These are phyloP conservation scores for Leonotis leonurus DNA, from an alignment of 257 asterid genomes.

Conservation along the genomic window DNA sequence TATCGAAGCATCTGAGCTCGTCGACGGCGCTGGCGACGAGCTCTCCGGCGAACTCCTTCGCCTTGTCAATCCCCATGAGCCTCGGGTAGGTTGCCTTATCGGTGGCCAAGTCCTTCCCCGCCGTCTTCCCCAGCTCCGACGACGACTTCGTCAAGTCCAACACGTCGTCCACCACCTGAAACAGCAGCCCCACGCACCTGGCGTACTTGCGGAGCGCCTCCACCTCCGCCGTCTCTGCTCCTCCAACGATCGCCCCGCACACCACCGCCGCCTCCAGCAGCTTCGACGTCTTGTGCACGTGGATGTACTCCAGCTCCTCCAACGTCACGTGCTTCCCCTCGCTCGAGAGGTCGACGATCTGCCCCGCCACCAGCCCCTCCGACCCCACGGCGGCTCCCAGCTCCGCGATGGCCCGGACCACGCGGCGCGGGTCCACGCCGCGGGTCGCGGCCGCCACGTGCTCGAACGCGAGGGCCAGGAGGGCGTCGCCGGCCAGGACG, in stretches of 20 bases:
- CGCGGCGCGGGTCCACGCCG: constrained; percentile 23
- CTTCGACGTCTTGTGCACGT: constrained; percentile 56
- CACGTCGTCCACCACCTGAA: constrained; percentile 76
- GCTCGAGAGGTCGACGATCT: constrained; percentile 43
- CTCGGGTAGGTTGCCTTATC: constrained; percentile 62
- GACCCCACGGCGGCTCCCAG: constrained; percentile 49
- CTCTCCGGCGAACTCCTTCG: constrained; percentile 36
- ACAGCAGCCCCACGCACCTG: constrained; percentile 46
- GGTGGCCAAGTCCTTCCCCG: constrained; percentile 51
- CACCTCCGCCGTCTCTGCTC: constrained; percentile 38
- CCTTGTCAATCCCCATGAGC: constrained; percentile 57
- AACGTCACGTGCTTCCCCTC: constrained; percentile 44
- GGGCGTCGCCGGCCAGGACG: constrained; percentile 64
- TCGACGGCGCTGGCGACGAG: constrained; percentile 44
- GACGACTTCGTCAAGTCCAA: constrained; percentile 57
- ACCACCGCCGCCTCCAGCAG: constrained; percentile 74
- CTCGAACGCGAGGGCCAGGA: constrained; percentile 52
- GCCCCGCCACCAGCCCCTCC: constrained; percentile 65
- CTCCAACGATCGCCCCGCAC: constrained; percentile 67
- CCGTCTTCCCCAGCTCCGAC: constrained; percentile 54
- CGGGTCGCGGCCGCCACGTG: constrained; percentile 38
- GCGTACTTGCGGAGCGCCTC: constrained; percentile 58
- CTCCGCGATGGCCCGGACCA: constrained; percentile 44
- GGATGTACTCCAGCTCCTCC: constrained; percentile 52
- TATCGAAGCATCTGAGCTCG: constrained; percentile 48